Evolutionary conservation across 345 rosid genomes (phyloP).

Genomic region (Ricinus communis): DNA sequence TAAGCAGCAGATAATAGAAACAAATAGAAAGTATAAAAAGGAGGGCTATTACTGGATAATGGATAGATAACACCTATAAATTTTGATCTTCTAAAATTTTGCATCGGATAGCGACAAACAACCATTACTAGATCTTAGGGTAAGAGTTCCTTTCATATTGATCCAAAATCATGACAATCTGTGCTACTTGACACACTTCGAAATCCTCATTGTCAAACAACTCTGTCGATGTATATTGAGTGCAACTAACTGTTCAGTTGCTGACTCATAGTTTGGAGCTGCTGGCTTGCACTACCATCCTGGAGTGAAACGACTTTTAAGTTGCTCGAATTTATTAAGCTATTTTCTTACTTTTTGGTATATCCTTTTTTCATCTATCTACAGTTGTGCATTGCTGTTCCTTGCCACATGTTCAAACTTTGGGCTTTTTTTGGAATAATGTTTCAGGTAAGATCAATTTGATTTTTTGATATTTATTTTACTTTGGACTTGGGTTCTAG

Average conservation of each 20-base stretch:
- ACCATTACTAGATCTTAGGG: background rate
- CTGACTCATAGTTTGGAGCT: too few relatives aligned
- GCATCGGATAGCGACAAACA: background rate
- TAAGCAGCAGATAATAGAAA: background rate
- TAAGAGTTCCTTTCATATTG: background rate
- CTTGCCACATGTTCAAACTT: slow-evolving; percentile 83
- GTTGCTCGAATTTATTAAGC: background rate
- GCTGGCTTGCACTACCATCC: background rate
- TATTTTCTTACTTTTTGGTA: background rate
- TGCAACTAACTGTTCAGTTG: too few relatives aligned
- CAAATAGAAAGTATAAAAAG: background rate
- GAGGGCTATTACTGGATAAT: background rate
- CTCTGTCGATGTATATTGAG: too few relatives aligned
- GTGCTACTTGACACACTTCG: background rate
- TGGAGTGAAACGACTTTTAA: background rate
- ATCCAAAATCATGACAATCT: background rate
- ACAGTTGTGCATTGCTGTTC: slow-evolving; percentile 95
- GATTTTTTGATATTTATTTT: background rate
- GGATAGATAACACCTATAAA: background rate
- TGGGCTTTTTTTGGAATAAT: slow-evolving; percentile 97
- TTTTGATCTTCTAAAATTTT: background rate
- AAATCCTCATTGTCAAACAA: too few relatives aligned
- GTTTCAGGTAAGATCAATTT: slow-evolving; percentile 67
- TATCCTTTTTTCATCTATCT: slow-evolving; percentile 10
- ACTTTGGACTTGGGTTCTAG: background rate